Evolutionary conservation across 2,329 filamentous ascomycete species (phyloP).

Genomic region (Aspergillus sp.): DNA sequence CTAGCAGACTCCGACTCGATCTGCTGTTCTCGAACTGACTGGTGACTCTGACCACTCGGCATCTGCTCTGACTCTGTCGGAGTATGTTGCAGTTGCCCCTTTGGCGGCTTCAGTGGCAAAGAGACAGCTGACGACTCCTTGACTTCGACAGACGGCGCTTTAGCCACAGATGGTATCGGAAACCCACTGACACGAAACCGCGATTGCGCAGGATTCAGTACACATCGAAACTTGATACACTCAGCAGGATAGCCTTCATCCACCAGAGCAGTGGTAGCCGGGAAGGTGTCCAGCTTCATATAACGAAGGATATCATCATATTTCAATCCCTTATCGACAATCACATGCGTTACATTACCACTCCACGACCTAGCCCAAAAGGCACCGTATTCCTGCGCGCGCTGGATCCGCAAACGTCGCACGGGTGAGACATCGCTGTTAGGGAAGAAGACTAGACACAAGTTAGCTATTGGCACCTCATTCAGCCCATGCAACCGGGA

Average conservation of each 20-base stretch:
- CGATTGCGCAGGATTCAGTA: conserved; percentile 54
- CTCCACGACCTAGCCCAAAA: conserved; percentile 57
- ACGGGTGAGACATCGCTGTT: conserved; percentile 65
- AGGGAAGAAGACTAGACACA: conserved; percentile 61
- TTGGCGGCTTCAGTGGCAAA: conserved; percentile 23
- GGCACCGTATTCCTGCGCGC: conserved; percentile 68
- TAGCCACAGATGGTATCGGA: conserved; percentile 7
- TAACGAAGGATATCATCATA: conserved; percentile 58
- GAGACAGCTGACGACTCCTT: conserved; percentile 9
- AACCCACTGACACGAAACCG: conserved; percentile 39
- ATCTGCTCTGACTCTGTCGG: conserved; percentile 12
- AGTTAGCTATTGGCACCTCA: conserved; percentile 3
- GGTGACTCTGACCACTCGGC: conserved; percentile 2
- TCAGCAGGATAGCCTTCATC: conserved; percentile 64
- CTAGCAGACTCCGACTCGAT: neutral
- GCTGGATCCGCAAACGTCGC: conserved; percentile 65
- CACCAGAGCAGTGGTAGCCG: conserved; percentile 49
- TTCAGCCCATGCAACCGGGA: neutral
- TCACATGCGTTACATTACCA: conserved; percentile 62
- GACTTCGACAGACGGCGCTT: conserved; percentile 7
- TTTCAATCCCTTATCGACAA: conserved; percentile 64
- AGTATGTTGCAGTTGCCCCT: conserved; percentile 9
- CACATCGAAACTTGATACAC: conserved; percentile 52
- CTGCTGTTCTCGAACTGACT: conserved; percentile 1
- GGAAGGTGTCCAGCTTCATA: conserved; percentile 44